phyloP scores from a whole-genome alignment of 2,329 filamentous ascomycete species.

The Stemphylium lycopersici region DNA sequence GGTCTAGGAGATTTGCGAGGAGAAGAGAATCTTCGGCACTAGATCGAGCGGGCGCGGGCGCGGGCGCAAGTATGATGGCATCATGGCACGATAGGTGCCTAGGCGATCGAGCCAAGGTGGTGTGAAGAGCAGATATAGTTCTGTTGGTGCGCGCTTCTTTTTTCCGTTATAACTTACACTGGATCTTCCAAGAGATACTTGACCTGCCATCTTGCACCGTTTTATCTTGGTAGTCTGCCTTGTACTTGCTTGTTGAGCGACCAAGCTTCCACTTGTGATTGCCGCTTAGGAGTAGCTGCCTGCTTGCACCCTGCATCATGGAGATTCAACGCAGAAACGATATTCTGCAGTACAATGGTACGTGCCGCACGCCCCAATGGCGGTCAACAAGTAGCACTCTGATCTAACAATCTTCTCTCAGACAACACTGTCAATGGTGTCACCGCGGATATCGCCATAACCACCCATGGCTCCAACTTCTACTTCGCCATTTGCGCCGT shows the following conservation, averaged over 20 bases:
- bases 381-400: too few relatives aligned
- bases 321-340: slow-evolving; percentile 24
- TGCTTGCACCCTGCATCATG: slow-evolving; percentile 7
- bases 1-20: too few relatives aligned
- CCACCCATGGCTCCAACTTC: slow-evolving; percentile 65
- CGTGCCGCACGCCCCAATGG: not conserved
- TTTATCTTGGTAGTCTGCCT: too few relatives aligned
- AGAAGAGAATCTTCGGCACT: too few relatives aligned
- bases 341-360: slow-evolving; percentile 32
- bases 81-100: not conserved
- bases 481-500: slow-evolving; percentile 67
- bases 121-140: not conserved
- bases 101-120: not conserved
- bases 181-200: too few relatives aligned
- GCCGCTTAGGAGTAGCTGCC: not conserved
- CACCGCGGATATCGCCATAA: slow-evolving; percentile 63
- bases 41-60: not conserved
- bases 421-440: slow-evolving; percentile 54
- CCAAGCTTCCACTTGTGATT: not conserved
- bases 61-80: not conserved
- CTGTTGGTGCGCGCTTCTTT: not conserved
- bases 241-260: not conserved
- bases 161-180: too few relatives aligned
- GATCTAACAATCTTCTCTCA: slow-evolving; percentile 12
- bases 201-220: too few relatives aligned